These are phyloP conservation scores for Fusarium caatingaense DNA, from an alignment of 2,329 filamentous ascomycete species.

Conservation along the genomic window DNA sequence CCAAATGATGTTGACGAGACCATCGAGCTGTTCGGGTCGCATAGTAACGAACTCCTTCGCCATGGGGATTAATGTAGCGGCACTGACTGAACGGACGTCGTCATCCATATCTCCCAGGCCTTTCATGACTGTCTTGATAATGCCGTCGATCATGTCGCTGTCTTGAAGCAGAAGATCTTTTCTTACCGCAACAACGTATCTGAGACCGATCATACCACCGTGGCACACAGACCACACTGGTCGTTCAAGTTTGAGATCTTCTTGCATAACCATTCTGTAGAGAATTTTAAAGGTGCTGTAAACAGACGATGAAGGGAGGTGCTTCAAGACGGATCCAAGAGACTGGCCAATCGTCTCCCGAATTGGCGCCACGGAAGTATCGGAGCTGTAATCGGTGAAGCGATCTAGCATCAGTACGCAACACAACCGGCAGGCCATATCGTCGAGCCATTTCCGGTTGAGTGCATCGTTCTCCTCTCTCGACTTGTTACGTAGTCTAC, in stretches of 20 bases:
- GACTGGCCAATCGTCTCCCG: constrained; percentile 95
- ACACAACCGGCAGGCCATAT: constrained; percentile 92
- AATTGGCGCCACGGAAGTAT: constrained; percentile 96
- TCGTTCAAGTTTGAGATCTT: constrained; percentile 77
- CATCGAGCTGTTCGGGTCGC: constrained; percentile 80
- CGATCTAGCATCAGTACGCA: constrained; percentile 97
- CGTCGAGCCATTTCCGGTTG: constrained; percentile 90
- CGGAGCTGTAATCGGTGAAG: constrained; percentile 97
- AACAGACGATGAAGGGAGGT: constrained; percentile 82
- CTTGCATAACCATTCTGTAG: constrained; percentile 91
- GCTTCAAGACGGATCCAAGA: constrained; percentile 86
- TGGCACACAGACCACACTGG: constrained; percentile 95
- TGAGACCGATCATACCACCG: constrained; percentile 95
- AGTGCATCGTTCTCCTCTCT: constrained; percentile 79
- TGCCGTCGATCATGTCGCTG: constrained; percentile 87
- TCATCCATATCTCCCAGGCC: constrained; percentile 91
- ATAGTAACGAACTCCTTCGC: constrained; percentile 93
- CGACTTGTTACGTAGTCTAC: constrained; percentile 76
- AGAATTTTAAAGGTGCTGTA: constrained; percentile 86
- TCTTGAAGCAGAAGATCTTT: constrained; percentile 91
- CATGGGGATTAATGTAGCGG: constrained; percentile 96
- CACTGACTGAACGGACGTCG: constrained; percentile 95
- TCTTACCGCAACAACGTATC: constrained; percentile 94
- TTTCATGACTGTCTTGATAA: constrained; percentile 93
- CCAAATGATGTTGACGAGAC: constrained; percentile 95